Evolutionary conservation across 1,284 basidiomycete species (phyloP), one percentile per base, ranked within the genome.

Genomic region (Wallemia hederae): DNA sequence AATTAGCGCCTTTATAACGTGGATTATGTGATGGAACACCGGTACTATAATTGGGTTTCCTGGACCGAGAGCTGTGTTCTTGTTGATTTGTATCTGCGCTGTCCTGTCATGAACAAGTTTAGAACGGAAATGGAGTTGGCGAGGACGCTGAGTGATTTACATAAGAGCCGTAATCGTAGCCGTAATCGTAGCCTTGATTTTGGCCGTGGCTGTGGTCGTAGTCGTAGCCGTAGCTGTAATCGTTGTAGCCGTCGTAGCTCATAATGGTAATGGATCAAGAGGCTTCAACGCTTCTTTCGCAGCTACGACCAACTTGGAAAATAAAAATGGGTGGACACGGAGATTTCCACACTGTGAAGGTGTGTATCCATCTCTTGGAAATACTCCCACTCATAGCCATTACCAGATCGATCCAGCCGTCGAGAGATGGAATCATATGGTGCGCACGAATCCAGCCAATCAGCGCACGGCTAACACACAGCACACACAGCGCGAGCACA

Each of bases 381-480:
- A 58, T 60, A 31, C 24, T 24, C 22, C 22, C 5, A 7, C 24
- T 34, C n/a, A 28, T 22, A 39, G 9, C 25, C 26, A 31, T 17
- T 27, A 11, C 2, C 65, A 86, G 83, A 67, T 75, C 64, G 85
- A 89, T 72, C 81, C 82, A 66, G 80, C 83, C 62, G 77, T 86
- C 68, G 83, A 86, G 70, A 76, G 81, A 72, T 85, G 83, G 78
- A 80, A 79, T 66, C 70, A 70, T 55, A 84, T 86, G 82, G 83
- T 85, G 66, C 60, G 72, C 64, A 17, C n/a, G n/a, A n/a, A n/a
- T n/a, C n/a, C n/a, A n/a, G n/a, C n/a, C n/a, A n/a, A n/a, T n/a
- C n/a, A n/a, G n/a, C n/a, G n/a, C n/a, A n/a, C n/a, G n/a, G n/a
- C n/a, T n/a, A n/a, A n/a, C n/a, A n/a, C n/a, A n/a, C n/a, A n/a